Evolutionary conservation across 1,284 basidiomycete genomes (phyloP), one percentile per base, ranked within the genome.

Genomic region (Tilletia indica): DNA sequence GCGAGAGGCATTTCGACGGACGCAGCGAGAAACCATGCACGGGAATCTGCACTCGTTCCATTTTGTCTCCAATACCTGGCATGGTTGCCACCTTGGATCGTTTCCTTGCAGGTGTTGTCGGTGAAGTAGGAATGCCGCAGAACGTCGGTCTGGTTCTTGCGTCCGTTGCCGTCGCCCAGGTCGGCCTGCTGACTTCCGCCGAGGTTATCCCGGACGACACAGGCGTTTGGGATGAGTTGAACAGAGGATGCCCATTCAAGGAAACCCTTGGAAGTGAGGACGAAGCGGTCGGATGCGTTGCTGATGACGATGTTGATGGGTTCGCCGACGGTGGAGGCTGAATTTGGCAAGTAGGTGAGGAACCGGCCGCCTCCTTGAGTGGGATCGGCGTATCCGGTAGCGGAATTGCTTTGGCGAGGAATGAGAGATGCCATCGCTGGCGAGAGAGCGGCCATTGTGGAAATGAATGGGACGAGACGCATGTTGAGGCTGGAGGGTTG

Each of bases 251-350:
- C 67, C 58, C 76, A 83, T 36, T 77, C 74, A 68, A 73, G 72
- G 36, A 80, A 78, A 19, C 80, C 80, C 4, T 72, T 69, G 9
- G 72, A 51, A 51, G 70, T 71, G 31, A 82, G 74, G n/a, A 82
- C 78, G 36, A 56, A 70, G 3, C 71, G 6, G 61, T 77, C 76
- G 3, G 80, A 82, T 4, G 73, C 31, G 72, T 69, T 73, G 1
- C 79, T 80, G 64, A 83, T 76, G 68, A 83, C 81, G 56, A 83
- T 73, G 69, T 83, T 82, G 70, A 83, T 67, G 0, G 82, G 81
- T 71, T 83, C 82, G 42, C 75, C 77, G 34, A 73, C 51, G 54
- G 54, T 54, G 16, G 58, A n/a, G 31, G 38, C 66, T 34, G 45
- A 64, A 25, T 54, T 71, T 19, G 76, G 61, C 36, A 38, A 39